Evolutionary conservation across 768 basidiomycete genomes (phyloP), one percentile per base, ranked within the genome.

Genomic region (Astraeus odoratus): DNA sequence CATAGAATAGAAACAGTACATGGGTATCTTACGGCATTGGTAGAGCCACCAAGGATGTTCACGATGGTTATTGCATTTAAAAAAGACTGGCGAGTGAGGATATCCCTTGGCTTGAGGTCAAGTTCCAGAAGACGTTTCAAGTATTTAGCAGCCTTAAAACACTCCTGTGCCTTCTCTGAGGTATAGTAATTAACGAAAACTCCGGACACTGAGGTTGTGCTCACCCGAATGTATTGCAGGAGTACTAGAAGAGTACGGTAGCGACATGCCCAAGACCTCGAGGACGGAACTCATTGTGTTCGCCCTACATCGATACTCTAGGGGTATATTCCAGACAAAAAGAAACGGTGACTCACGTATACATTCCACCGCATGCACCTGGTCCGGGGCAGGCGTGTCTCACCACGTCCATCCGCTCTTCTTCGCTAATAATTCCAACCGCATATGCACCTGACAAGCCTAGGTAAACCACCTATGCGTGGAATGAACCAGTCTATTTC

Each of bases 291-390:
- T 86, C 89, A 92, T 91, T 1, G 89, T 91, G 55, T 92, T 92
- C 26, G 90, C 89, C 8, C 79, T 80, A 49, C 40, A 29, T 9
- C 10, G 41, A 29, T 26, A 38, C 29, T 31, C 15, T 19, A 22
- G 13, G 40, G n/a, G 4, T 31, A 8, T 36, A 41, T 7, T 12
- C 37, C 37, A 44, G 4, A 18, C 6, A 24, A 8, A 30, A 37
- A 31, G 30, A 34, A 20, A 20, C 15, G 31, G 23, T 16, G 36
- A 68, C 75, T 42, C 57, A 78, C 77, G 88, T 90, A 59, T 81
- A 91, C 88, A 91, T 91, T 12, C 87, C 88, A 23, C 89, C 88
- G 53, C 89, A 91, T 19, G 82, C 86, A 30, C 90, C 90, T 13
- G 86, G 67, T 8, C 86, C 86, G 13, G 90, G 88, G 57, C 90